Base-by-base conservation (phyloP, 306 rosid species). In the Abrus precatorius region DNA sequence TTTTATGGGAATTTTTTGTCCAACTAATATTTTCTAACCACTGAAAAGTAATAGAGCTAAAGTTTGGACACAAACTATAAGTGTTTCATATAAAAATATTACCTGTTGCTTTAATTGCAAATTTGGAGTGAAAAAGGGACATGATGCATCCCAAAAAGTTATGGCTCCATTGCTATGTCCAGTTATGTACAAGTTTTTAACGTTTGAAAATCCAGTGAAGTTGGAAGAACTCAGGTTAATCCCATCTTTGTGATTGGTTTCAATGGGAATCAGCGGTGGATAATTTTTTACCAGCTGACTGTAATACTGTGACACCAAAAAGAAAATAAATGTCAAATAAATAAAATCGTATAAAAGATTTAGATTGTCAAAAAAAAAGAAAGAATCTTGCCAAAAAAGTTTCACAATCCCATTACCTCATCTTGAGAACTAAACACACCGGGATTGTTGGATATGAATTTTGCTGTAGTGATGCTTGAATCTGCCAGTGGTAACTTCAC, bases 91-190 rank as follows among this genome's bases (percentile, higher is more conserved):
- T 64, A 12, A 75, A 69, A 41, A 11, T 41, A 59, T 14, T 88
- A 92, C 98, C 97, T 91, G 98, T 63, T 90, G 97, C 84, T 91
- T 92, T 79, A 95, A 32, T 13, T 94, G 90, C 55, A 90, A 56
- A 76, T 90, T 76, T 72, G 97, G 97, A 62, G 85, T 57, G 61
- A 92, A 89, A 69, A 88, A 62, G 56, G 92, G 95, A 69, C 88
- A 90, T 28, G 97, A 86, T 3, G 92, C 90, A 84, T 95, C 98
- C 97, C 98, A 95, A 81, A 95, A 90, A 27, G 84, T 91, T 56
- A 91, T 71, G 48, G 92, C 87, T 76, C 98, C 98, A 68, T 90
- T 86, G 56, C 82, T 77, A 74, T 95, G 98, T 84, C 98, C 98
- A 59, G 94, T 89, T 82, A 95, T 91, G 86, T 92, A 92, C 84